These are phyloP conservation scores for Fraxinus greggii DNA, from an alignment of 305 asterid species.

Conservation along the genomic window DNA sequence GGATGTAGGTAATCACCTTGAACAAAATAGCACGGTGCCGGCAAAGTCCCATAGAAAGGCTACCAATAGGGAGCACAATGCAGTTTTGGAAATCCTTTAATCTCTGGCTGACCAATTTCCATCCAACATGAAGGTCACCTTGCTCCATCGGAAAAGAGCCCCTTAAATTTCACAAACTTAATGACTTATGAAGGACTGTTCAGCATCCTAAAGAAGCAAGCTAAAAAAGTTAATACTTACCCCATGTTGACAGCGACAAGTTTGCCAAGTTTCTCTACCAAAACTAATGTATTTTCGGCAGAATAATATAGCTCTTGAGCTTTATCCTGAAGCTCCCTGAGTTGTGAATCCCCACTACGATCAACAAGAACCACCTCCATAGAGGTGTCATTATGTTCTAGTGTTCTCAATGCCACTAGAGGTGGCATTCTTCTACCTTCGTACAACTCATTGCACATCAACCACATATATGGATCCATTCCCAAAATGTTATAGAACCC, in stretches of 20 bases:
- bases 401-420: conserved; percentile 56
- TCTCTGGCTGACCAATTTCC: conserved; percentile 64
- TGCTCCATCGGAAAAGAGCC: conserved; percentile 85
- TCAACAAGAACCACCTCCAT: conserved; percentile 87
- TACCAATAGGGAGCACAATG: conserved; percentile 81
- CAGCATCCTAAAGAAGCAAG: not conserved
- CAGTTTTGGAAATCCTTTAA: conserved; percentile 62
- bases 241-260: conserved; percentile 93
- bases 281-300: conserved; percentile 57
- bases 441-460: conserved; percentile 73
- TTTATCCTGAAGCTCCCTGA: conserved; percentile 86
- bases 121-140: conserved; percentile 72
- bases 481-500: conserved; percentile 91
- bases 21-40: conserved; percentile 93
- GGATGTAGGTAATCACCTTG: conserved; percentile 51
- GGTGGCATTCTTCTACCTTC: conserved; percentile 76
- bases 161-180: conserved; percentile 52
- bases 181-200: conserved; percentile 22
- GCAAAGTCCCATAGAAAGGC: conserved; percentile 83
- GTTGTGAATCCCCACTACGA: conserved; percentile 72
- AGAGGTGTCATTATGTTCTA: conserved; percentile 57
- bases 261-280: conserved; percentile 83
- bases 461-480: conserved; percentile 87
- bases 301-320: conserved; percentile 79
- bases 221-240: conserved; percentile 38